A percentile compares a stretch with the other conserved stretches of the same genome.
Evolutionary conservation across 2,329 filamentous ascomycete species (phyloP).

Genomic region (Diaporthe velutina): DNA sequence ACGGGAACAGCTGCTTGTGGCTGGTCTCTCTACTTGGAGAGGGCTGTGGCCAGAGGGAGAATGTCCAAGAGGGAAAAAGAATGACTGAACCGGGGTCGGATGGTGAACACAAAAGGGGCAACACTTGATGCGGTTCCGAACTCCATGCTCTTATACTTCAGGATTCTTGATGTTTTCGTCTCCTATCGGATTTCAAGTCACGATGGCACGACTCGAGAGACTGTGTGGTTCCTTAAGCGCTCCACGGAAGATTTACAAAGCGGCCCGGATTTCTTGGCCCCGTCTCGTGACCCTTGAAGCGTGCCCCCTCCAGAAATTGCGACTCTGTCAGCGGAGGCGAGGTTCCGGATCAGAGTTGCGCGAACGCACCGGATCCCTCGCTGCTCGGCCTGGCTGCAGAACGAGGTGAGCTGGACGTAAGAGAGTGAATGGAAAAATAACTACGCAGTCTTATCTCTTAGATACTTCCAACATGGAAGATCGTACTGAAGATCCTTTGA

Average conservation of each 20-base stretch:
- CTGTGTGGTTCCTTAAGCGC: background rate
- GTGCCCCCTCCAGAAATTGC: background rate
- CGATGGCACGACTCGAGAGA: background rate
- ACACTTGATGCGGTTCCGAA: background rate
- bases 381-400: background rate
- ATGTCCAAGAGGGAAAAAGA: background rate
- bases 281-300: background rate
- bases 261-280: background rate
- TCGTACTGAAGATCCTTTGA: background rate
- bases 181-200: background rate
- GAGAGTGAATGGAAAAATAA: background rate
- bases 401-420: background rate
- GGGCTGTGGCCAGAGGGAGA: no score
- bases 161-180: background rate
- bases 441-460: background rate
- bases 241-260: conserved; percentile 4
- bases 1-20: background rate
- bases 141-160: conserved; percentile 2
- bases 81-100: background rate
- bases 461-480: background rate
- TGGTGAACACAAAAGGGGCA: no score
- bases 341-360: conserved; percentile 1
- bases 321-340: conserved; percentile 1
- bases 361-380: background rate
- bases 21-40: background rate